These are phyloP conservation scores for Peronospora destructor DNA, from an alignment of 352 stramenopile species.

Conservation along the genomic window DNA sequence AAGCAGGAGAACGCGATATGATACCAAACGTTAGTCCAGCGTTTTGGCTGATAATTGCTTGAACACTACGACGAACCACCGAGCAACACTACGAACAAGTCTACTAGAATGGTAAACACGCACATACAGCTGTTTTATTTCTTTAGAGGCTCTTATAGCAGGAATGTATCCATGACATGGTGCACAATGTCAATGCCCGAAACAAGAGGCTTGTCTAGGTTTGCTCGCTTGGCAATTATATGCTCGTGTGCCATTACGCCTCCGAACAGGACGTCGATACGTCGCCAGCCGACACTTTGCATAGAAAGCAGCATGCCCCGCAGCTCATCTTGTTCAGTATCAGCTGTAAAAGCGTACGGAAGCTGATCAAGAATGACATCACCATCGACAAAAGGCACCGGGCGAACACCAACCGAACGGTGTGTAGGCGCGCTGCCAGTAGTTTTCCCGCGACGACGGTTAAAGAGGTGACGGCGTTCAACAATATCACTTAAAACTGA, in stretches of 20 bases:
- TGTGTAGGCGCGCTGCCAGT: constrained; percentile 16
- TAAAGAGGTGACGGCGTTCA: constrained; percentile 12
- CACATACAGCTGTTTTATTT: no score
- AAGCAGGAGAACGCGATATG: no score
- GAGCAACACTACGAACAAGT: no score
- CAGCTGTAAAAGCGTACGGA: constrained; percentile 57
- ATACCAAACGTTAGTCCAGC: no score
- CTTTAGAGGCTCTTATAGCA: constrained; percentile 26
- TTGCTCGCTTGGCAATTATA: constrained; percentile 75
- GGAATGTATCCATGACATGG: constrained; percentile 67
- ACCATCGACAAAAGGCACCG: constrained; percentile 44
- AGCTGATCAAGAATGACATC: constrained; percentile 61
- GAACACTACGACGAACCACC: no score
- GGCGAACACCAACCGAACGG: constrained; percentile 21
- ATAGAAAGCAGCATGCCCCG: constrained; percentile 69
- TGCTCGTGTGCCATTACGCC: constrained; percentile 65
- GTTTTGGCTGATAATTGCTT: no score
- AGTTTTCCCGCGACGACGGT: constrained; percentile 23
- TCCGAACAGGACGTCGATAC: constrained; percentile 66
- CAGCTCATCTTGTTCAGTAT: constrained; percentile 51
- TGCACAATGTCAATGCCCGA: constrained; percentile 68
- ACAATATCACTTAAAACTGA: constrained; percentile 11
- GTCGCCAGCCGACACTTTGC: constrained; percentile 66
- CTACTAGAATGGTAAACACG: no score
- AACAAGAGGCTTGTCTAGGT: constrained; percentile 43